Conservation (phyloP, 1,139 yeast genomes). For the Pneumocystis wakefieldiae region DNA sequence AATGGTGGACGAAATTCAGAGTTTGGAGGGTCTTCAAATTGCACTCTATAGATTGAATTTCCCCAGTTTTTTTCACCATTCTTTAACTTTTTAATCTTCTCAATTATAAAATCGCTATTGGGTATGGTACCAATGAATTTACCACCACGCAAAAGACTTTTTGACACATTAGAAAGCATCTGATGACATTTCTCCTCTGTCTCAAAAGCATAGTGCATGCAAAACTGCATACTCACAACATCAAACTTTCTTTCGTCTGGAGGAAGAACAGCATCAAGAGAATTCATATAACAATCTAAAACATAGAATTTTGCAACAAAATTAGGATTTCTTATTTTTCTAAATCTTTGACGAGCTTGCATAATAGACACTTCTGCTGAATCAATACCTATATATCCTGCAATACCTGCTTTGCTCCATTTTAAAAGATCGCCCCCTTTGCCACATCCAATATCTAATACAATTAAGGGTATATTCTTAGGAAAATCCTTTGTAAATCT, state of each 20-base stretch:
- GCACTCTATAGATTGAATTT: constrained; percentile 63
- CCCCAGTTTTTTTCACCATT: constrained; percentile 52
- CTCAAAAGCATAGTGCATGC: constrained; percentile 88
- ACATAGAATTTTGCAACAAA: constrained; percentile 70
- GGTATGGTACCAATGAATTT: constrained; percentile 87
- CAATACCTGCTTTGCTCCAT: constrained; percentile 60
- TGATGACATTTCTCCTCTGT: constrained; percentile 64
- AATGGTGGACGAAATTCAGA: constrained; percentile 60
- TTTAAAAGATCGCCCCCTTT: constrained; percentile 94
- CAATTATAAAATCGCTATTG: constrained; percentile 66
- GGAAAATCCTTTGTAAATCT: constrained; percentile 32
- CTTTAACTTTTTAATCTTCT: constrained; percentile 38
- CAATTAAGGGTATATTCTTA: constrained; percentile 27
- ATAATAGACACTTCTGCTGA: constrained; percentile 75
- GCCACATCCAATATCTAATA: constrained; percentile 87
- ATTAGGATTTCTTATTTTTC: constrained; percentile 34
- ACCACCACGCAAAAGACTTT: constrained; percentile 68
- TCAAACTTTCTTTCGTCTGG: constrained; percentile 36
- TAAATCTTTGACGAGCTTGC: constrained; percentile 70
- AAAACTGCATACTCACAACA: constrained; percentile 76
- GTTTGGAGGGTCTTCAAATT: constrained; percentile 64
- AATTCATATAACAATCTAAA: constrained; percentile 73
- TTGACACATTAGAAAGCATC: constrained; percentile 58
- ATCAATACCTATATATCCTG: constrained; percentile 78
- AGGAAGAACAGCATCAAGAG: constrained; percentile 56